These are phyloP conservation scores for Macrotyloma uniflorum DNA, from an alignment of 306 rosid species.

Conservation along the genomic window DNA sequence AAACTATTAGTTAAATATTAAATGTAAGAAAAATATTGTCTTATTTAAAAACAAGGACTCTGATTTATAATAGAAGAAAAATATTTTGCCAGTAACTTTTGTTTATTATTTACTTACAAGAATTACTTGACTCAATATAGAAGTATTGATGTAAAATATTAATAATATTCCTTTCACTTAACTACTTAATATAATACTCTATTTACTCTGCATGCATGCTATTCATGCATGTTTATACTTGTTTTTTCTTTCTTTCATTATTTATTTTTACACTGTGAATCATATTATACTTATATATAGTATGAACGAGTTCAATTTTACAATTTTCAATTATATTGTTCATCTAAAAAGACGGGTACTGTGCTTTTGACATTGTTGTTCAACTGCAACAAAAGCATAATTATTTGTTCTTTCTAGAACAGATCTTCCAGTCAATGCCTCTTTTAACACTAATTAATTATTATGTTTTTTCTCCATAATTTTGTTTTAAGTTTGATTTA, in stretches of 20 bases:
- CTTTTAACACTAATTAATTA: conserved; percentile 5
- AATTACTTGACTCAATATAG: not conserved
- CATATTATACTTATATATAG: no score
- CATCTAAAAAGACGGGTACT: not conserved
- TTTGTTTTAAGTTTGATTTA: conserved; percentile 26
- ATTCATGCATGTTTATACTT: not conserved
- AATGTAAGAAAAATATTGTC: no score
- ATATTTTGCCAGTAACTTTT: no score
- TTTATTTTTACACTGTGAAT: not conserved
- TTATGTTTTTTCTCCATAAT: not conserved
- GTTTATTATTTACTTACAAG: not conserved
- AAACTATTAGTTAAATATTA: not conserved
- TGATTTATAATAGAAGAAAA: no score
- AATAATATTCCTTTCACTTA: not conserved
- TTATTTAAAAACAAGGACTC: no score
- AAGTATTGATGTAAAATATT: not conserved
- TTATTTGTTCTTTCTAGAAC: not conserved
- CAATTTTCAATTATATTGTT: not conserved
- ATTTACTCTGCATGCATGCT: not conserved
- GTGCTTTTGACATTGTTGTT: conserved; percentile 9
- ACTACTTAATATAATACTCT: not conserved
- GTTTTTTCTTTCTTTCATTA: not conserved
- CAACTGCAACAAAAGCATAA: conserved; percentile 3
- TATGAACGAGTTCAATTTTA: not conserved
- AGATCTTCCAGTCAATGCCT: not conserved